A percentile compares a stretch with the other conserved stretches of the same genome.
phyloP scores from a whole-genome alignment of 2,329 filamentous ascomycete species.

The Hyphodiscus sp. region DNA sequence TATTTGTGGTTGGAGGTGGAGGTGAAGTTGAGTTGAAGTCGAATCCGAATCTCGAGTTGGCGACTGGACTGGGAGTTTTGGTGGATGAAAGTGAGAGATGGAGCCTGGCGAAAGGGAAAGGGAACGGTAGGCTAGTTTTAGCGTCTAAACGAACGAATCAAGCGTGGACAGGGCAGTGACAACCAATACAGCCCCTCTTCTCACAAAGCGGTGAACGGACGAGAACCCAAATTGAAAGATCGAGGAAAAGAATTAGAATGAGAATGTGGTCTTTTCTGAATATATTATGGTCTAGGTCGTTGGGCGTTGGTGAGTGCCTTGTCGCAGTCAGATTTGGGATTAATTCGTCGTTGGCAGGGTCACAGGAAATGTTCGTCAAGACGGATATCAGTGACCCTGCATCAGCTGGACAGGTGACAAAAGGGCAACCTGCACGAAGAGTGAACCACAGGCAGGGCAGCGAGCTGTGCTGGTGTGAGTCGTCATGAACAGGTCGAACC shows the following conservation, averaged over 20 bases:
- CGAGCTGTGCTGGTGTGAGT: background rate
- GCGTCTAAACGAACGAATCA: conserved; percentile 2
- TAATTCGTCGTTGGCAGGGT: background rate
- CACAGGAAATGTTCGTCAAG: background rate
- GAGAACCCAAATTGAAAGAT: background rate
- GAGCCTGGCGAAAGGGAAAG: background rate
- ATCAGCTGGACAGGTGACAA: background rate
- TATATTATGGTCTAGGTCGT: background rate
- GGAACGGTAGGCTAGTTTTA: background rate
- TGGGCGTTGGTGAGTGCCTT: background rate
- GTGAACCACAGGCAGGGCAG: background rate
- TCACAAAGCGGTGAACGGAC: conserved; percentile 5
- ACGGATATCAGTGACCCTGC: background rate
- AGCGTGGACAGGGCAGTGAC: background rate
- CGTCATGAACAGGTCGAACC: background rate
- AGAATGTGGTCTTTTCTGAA: background rate
- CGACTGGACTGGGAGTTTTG: background rate
- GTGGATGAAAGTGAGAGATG: background rate
- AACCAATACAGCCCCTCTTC: background rate
- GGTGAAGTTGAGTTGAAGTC: too few relatives aligned
- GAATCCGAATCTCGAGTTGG: background rate
- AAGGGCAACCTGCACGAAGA: background rate
- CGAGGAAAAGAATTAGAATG: background rate
- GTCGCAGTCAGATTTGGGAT: background rate
- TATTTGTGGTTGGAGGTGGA: background rate